Conservation (phyloP, 2,329 filamentous ascomycete genomes). For the Fusarium sp. region DNA sequence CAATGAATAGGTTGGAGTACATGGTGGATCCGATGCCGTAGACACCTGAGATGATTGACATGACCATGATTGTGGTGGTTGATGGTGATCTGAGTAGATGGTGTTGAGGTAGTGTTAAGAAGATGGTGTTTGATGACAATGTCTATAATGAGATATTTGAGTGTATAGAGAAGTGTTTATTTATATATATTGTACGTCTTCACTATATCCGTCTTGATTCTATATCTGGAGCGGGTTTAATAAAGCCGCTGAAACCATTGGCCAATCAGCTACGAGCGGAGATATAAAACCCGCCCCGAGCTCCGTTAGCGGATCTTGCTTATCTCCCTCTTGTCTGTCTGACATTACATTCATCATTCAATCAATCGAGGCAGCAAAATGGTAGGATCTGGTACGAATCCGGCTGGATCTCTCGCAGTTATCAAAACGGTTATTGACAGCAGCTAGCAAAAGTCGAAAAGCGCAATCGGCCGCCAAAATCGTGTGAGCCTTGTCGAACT, state of each 20-base stretch:
- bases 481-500: slow-evolving; percentile 52
- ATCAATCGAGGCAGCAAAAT: not conserved
- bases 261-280: slow-evolving; percentile 3
- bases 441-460: slow-evolving; percentile 47
- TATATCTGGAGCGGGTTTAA: slow-evolving; percentile 15
- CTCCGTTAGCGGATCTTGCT: slow-evolving; percentile 10
- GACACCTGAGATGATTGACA: slow-evolving; percentile 29
- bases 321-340: slow-evolving; percentile 9
- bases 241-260: slow-evolving; percentile 20
- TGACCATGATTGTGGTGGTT: slow-evolving; percentile 19
- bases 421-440: not conserved
- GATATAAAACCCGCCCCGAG: slow-evolving; percentile 34
- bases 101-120: not conserved
- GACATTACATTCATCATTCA: not conserved
- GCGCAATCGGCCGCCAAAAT: slow-evolving; percentile 51
- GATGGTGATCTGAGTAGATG: fast-evolving
- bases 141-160: not conserved
- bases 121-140: fast-evolving
- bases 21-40: slow-evolving; percentile 24
- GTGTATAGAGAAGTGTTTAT: fast-evolving
- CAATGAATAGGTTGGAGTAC: slow-evolving; percentile 39
- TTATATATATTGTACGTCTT: slow-evolving; percentile 5
- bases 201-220: not conserved
- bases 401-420: fast-evolving
- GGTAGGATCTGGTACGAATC: slow-evolving; percentile 15